Conservation (phyloP, 495 filamentous ascomycete species). For the Penicillium bialowiezense region DNA sequence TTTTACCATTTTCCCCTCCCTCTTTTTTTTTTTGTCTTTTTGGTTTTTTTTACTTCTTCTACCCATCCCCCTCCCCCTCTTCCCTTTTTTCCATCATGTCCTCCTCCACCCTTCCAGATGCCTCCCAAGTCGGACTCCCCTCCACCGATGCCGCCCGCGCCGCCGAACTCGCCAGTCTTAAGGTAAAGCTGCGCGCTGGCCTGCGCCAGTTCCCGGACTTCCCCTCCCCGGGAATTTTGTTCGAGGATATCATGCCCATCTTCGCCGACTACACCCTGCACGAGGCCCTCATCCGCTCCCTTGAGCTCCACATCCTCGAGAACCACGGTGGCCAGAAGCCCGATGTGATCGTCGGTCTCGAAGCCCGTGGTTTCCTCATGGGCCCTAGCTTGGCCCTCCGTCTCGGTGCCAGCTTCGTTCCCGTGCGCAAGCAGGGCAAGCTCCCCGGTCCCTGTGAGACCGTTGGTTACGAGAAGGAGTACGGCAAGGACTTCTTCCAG, state of each 20-base stretch:
- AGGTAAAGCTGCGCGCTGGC: slow-evolving; percentile 65
- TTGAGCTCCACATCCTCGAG: slow-evolving; percentile 76
- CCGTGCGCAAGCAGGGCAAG: slow-evolving; percentile 95
- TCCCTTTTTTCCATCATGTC: slow-evolving; percentile 54
- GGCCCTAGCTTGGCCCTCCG: slow-evolving; percentile 85
- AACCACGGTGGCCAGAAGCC: slow-evolving; percentile 55
- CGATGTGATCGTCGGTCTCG: slow-evolving; percentile 90
- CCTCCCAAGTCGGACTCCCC: slow-evolving; percentile 50
- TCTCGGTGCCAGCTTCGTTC: slow-evolving; percentile 85
- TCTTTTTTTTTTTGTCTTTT: slow-evolving; percentile 23
- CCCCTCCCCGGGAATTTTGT: slow-evolving; percentile 88
- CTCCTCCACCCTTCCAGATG: slow-evolving; percentile 48
- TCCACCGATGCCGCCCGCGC: slow-evolving; percentile 62
- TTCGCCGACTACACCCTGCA: slow-evolving; percentile 81
- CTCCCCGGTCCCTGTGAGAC: slow-evolving; percentile 84
- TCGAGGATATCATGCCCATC: slow-evolving; percentile 97
- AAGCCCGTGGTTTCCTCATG: slow-evolving; percentile 94
- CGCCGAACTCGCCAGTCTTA: slow-evolving; percentile 91
- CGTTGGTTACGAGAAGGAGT: slow-evolving; percentile 89
- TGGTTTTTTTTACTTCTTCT: slow-evolving; percentile 26
- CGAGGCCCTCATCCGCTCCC: slow-evolving; percentile 72
- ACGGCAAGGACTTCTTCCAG: slow-evolving; percentile 94
- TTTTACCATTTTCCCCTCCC: slow-evolving; percentile 21
- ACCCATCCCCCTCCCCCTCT: slow-evolving; percentile 25
- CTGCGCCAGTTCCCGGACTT: slow-evolving; percentile 88